Base-by-base conservation (phyloP, 805 yeast genomes). In the Wickerhamiella lipophila region DNA sequence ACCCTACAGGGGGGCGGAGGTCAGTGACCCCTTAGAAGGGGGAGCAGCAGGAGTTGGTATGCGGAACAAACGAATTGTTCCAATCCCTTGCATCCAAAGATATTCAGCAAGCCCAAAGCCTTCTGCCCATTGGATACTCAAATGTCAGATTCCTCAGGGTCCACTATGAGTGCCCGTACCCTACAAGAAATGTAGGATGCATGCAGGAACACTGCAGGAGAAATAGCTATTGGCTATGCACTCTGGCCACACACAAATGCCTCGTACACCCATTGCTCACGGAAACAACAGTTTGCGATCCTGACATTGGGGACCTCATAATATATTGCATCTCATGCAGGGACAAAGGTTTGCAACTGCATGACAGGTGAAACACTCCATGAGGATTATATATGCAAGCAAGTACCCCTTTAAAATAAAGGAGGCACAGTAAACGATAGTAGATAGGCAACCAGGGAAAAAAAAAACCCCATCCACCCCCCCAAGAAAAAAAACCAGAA, bases 261-360 rank as follows among this genome's bases (percentile, higher is more conserved):
- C 26, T 23, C 26, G 26, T 23, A 8, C 7, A 8, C n/a, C n/a
- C 5, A 23, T 23, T 23, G 26, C 26, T 6, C 26, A 23, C 8
- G 26, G 26, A 8, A 7, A 13, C 6, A 29, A 29, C 3, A 9
- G 32, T 7, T 11, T 13, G 32, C 32, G 12, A 11, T 29, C n/a
- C 32, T 29, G 5, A 29, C 32, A 29, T 13, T 7, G 35, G 19
- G 15, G 4, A 19, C 38, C 19, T 23, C 8, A 5, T 6, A 15
- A 15, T 16, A n/a, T 11, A n/a, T n/a, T 32, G 38, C 38, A 32
- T 32, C 15, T 19, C 38, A 32, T 32, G 38, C 38, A 19, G 32
- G 32, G 38, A 32, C 38, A 32, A 38, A 38, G 42, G 42, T 38
- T 38, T 38, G 42, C 42, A 38, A 38, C 42, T 38, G 42, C 42